Evolutionary conservation across 192 early-diverging fungal genomes (phyloP).

Genomic region (Dispira simplex): DNA sequence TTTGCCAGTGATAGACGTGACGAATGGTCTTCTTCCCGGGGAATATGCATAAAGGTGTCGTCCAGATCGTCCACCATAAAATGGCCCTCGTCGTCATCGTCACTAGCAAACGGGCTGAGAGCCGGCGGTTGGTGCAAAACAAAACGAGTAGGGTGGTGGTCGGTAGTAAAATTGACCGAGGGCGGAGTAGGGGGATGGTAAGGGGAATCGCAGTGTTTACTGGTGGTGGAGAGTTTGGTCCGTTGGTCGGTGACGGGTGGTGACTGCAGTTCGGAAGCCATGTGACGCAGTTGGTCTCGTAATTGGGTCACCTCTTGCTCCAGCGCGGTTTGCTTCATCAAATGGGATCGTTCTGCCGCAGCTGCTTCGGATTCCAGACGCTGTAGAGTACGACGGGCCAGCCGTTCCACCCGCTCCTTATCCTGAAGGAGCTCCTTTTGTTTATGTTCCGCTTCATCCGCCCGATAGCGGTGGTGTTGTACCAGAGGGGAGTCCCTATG

Average conservation of each 20-base stretch:
- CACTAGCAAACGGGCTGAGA: not conserved
- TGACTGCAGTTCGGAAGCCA: not conserved
- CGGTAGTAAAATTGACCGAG: not conserved
- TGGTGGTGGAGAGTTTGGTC: not conserved
- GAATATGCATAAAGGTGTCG: slow-evolving; percentile 8
- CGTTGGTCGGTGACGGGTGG: not conserved
- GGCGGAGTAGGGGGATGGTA: not conserved
- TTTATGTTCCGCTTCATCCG: slow-evolving; percentile 5
- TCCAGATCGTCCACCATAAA: not conserved
- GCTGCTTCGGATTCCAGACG: not conserved
- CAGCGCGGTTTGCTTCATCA: not conserved
- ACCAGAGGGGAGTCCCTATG: no score
- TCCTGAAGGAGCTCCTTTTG: not conserved
- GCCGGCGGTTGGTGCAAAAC: not conserved
- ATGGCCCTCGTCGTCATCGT: not conserved
- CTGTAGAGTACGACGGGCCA: slow-evolving; percentile 6
- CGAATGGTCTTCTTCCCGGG: not conserved
- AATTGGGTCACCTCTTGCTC: not conserved
- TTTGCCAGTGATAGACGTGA: not conserved
- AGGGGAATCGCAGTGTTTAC: not conserved
- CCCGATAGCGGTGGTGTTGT: no score
- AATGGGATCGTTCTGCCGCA: not conserved
- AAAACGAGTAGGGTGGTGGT: not conserved
- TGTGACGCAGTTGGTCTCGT: not conserved
- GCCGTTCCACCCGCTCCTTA: slow-evolving; percentile 10